Evolutionary conservation across 164 flowering plant genomes (phyloP).

Genomic region (Vitis labrusca): DNA sequence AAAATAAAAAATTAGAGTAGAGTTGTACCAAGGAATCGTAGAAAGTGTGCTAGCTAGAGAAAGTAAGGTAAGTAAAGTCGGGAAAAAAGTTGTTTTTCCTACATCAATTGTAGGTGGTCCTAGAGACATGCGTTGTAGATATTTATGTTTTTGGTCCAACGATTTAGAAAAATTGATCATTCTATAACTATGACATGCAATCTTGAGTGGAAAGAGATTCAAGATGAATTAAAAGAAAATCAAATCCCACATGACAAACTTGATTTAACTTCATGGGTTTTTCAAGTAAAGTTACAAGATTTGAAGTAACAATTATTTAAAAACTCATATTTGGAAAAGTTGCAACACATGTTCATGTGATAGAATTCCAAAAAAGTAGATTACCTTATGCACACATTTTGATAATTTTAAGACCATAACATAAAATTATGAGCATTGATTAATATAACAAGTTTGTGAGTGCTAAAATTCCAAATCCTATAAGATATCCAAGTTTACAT

Average conservation of each 20-base stretch:
- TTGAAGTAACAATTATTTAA: slow-evolving; percentile 8
- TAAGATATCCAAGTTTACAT: slow-evolving; percentile 2
- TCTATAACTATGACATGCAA: not conserved
- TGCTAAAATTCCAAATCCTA: slow-evolving; percentile 16
- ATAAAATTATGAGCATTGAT: slow-evolving; percentile 16
- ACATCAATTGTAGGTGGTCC: not conserved
- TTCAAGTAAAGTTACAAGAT: slow-evolving; percentile 14
- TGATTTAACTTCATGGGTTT: slow-evolving; percentile 17
- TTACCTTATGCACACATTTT: slow-evolving; percentile 9
- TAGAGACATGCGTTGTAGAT: not conserved
- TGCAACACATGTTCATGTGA: slow-evolving; percentile 12
- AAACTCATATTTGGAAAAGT: slow-evolving; percentile 12
- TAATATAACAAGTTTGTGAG: slow-evolving; percentile 9
- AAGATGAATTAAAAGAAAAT: too few relatives aligned
- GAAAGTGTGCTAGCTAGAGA: too few relatives aligned
- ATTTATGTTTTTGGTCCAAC: not conserved
- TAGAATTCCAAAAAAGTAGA: slow-evolving; percentile 23
- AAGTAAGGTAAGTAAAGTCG: too few relatives aligned
- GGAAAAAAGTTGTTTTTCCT: not conserved
- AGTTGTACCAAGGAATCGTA: too few relatives aligned
- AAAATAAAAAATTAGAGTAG: not conserved
- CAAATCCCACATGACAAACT: slow-evolving; percentile 13
- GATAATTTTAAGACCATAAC: not conserved
- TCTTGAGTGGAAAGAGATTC: too few relatives aligned
- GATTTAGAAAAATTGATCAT: not conserved